phyloP scores from a whole-genome alignment of 2,329 filamentous ascomycete genomes.

The Neofusicoccum kwambonambiense region DNA sequence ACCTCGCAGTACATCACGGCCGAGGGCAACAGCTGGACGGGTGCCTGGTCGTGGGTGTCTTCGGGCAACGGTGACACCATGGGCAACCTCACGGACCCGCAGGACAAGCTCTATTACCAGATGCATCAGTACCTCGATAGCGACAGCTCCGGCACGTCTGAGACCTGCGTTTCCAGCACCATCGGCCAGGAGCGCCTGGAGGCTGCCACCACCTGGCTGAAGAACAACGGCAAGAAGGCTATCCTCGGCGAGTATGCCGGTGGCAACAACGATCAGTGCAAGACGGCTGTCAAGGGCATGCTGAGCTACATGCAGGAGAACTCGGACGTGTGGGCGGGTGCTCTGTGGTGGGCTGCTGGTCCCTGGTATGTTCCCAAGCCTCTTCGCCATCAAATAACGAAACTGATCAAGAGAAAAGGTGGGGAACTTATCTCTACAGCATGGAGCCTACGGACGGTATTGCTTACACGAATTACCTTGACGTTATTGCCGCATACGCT shows the following conservation, averaged over 20 bases:
- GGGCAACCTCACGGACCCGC: conserved; percentile 46
- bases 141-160: conserved; percentile 50
- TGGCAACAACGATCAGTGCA: conserved; percentile 48
- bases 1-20: conserved; percentile 53
- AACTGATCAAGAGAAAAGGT: not conserved
- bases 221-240: conserved; percentile 47
- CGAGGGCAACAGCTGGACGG: conserved; percentile 50
- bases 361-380: conserved; percentile 38
- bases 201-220: conserved; percentile 50
- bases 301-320: conserved; percentile 46
- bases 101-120: conserved; percentile 50
- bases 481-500: not conserved
- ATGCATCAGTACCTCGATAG: conserved; percentile 59
- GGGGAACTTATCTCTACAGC: conserved; percentile 41
- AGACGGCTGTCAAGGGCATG: conserved; percentile 47
- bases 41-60: conserved; percentile 49
- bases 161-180: conserved; percentile 47
- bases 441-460: conserved; percentile 47
- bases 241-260: conserved; percentile 54
- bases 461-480: conserved; percentile 30
- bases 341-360: conserved; percentile 51
- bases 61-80: conserved; percentile 42
- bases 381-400: not conserved
- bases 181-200: conserved; percentile 50
- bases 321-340: conserved; percentile 50